Conservation (phyloP, 2,329 filamentous ascomycete species). For the Ophiostoma ulmi region DNA sequence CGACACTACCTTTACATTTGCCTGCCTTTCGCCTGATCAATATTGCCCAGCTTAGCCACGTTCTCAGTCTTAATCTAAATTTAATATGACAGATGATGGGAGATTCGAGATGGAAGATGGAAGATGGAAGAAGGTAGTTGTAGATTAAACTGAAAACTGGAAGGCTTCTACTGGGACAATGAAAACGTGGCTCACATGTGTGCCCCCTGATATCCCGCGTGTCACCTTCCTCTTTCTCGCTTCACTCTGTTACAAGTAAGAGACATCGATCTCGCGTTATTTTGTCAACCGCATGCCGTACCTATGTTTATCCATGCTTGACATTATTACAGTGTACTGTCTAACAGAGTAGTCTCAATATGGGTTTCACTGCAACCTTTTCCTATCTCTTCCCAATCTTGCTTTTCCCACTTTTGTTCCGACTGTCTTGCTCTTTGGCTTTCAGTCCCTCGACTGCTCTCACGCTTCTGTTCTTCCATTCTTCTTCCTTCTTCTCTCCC, state of each 20-base stretch:
- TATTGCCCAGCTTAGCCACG: conserved; percentile 1
- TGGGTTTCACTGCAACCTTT: neutral
- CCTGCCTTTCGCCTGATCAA: neutral
- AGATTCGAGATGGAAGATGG: too few relatives aligned
- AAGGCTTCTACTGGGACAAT: neutral
- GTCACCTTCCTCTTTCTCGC: neutral
- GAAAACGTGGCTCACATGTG: neutral
- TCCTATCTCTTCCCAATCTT: neutral
- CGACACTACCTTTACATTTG: neutral
- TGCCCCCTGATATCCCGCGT: neutral
- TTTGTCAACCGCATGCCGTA: neutral
- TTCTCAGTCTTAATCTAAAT: neutral
- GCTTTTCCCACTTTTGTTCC: neutral
- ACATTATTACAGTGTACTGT: neutral
- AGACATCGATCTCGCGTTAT: neutral
- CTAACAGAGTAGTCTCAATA: neutral
- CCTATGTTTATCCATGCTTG: neutral
- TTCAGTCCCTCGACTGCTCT: neutral
- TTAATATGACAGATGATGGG: neutral
- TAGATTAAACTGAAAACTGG: neutral
- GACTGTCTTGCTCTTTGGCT: neutral
- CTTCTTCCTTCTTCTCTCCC: neutral
- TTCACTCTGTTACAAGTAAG: neutral
- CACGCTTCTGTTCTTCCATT: neutral
- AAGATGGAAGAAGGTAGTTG: neutral